Base-by-base conservation (phyloP, 768 basidiomycete species). In the Suillus discolor region DNA sequence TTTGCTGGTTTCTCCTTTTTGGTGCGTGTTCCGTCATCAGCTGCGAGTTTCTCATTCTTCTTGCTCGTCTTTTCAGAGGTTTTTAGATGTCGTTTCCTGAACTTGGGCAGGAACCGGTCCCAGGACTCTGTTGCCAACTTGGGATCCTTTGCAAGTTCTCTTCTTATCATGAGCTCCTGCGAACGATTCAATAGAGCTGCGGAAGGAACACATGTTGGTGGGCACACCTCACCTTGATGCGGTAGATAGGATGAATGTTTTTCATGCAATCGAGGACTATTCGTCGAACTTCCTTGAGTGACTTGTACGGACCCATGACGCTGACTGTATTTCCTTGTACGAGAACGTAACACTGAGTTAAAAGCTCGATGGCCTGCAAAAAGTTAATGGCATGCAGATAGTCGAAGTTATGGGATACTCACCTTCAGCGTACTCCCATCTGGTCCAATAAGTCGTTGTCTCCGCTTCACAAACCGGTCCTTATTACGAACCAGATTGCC, bases 251-350 rank as follows among this genome's bases (percentile, higher is more conserved):
- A 74, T 99, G 97, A 62, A 99, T 92, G 75, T 99, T 99, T 80
- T 91, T 96, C 97, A 99, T 99, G 81, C 97, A 99, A 74, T 99
- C 97, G 49, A 98, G 78, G n/a, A 99, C 87, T 67, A 99, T 98
- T 70, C 96, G 81, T 65, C 97, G 85, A 13, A 99, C 97, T 78
- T 99, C 97, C 76, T 98, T 99, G 23, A 99, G 82, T 0, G 91
- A 91, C 73, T 97, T 97, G 81, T 92, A 92, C 0, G 95, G 91
- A 4, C 97, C 97, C 96, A 99, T 99, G 15, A 94, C 96, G 61
- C 96, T 94, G 64, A 99, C 97, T 1, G 97, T 99, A 77, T 87
- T 99, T 68, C 97, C 97, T 82, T 99, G 97, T 3, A 99, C 97
- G 23, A 99, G 85, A 31, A 99, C 93, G 75, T 99, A 99, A 73